Evolutionary conservation across 192 early-diverging fungal species (phyloP), one percentile per base, ranked within the genome.

Genomic region (Geranomyces michiganensis): DNA sequence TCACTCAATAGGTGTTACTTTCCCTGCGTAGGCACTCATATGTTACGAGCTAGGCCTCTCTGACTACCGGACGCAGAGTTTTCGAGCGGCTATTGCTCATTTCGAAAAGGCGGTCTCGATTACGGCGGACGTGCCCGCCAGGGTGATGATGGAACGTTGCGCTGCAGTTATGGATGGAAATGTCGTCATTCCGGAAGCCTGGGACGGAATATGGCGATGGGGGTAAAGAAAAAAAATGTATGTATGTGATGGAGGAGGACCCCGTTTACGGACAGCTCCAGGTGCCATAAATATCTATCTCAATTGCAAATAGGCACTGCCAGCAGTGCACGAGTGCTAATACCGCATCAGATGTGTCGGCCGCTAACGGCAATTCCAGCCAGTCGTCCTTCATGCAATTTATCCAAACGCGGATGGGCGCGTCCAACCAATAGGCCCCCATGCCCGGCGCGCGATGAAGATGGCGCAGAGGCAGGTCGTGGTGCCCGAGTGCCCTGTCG

Each of bases 11-110:
- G 7, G 3, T 3, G 7, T 53, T 53, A 3, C 24, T 53, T 53
- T 53, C 3, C n/a, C 17, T 53, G 4, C 5, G 64, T 70, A 77
- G 59, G 62, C 77, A 5, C 56, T 84, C 13, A 81, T 85, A n/a
- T 85, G 81, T 67, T 85, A 76, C 70, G 84, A 85, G 70, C 71
- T 85, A 8, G 84, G 84, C 15, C 63, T 85, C 0, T 60, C 74
- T 19, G 81, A 83, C 46, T 85, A 85, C 59, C 44, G 80, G 17
- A 41, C 62, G 22, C 73, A 76, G 48, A 84, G 81, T 46, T 85
- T 81, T 46, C 63, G 59, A 4, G 77, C 68, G 1, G 84, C 84
- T 7, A 60, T 80, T 21, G 62, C 47, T 5, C 84, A 85, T 68
- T 85, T 85, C 69, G 70, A 76, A 64, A 85, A 85, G 61, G 77